A percentile compares a stretch with the other conserved stretches of the same genome.
Evolutionary conservation across 345 rosid genomes (phyloP).

Genomic region (Euphorbia peplus): DNA sequence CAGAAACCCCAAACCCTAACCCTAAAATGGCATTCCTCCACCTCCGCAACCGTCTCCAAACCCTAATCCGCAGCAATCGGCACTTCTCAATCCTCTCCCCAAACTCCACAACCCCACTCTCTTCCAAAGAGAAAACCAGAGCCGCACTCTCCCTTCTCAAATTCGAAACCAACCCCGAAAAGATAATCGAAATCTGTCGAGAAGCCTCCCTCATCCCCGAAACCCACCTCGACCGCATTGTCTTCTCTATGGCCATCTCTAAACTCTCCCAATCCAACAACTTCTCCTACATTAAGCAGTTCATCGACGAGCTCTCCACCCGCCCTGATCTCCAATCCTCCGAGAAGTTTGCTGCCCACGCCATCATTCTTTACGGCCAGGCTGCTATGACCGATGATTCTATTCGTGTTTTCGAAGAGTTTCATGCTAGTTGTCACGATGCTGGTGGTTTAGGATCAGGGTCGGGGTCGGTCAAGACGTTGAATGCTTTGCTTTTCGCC

Average conservation of each 20-base stretch:
- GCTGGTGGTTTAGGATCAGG: too few species aligned
- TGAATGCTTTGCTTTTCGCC: slow-evolving; percentile 66
- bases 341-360: slow-evolving; percentile 58
- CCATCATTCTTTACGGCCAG: slow-evolving; percentile 69
- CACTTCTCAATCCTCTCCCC: slow-evolving; percentile 1
- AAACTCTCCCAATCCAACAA: slow-evolving; percentile 49
- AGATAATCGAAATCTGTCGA: slow-evolving; percentile 76
- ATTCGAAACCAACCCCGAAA: slow-evolving; percentile 61
- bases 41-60: slow-evolving; percentile 12
- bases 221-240: slow-evolving; percentile 51
- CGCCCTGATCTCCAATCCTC: slow-evolving; percentile 60
- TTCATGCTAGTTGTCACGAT: slow-evolving; percentile 30
- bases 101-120: slow-evolving; percentile 32
- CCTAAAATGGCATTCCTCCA: slow-evolving; percentile 8
- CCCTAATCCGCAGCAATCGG: neutral
- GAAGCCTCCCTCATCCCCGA: slow-evolving; percentile 69
- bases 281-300: slow-evolving; percentile 41
- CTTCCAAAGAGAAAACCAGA: slow-evolving; percentile 55
- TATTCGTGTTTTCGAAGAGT: slow-evolving; percentile 44
- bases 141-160: slow-evolving; percentile 70
- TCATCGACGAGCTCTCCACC: slow-evolving; percentile 53
- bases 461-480: slow-evolving; percentile 49
- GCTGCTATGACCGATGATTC: slow-evolving; percentile 74
- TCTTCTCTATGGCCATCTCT: slow-evolving; percentile 65
- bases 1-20: neutral